Conservation (phyloP, 805 yeast genomes). For the Sugiyamaella lignohabitans region DNA sequence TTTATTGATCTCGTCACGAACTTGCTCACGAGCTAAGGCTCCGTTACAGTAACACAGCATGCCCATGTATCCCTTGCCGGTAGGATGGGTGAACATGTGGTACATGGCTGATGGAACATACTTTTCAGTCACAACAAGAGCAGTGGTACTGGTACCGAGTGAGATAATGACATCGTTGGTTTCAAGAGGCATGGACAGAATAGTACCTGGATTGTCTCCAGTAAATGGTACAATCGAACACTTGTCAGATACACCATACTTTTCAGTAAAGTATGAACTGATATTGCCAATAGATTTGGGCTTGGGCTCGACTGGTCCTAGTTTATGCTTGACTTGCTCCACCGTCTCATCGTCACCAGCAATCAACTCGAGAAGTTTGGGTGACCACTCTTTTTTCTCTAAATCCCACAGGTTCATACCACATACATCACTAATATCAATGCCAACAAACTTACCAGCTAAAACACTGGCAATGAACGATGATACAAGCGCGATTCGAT, state of each 20-base stretch:
- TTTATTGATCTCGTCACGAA: constrained; percentile 55
- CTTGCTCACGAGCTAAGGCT: constrained; percentile 72
- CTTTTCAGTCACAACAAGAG: constrained; percentile 68
- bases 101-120: constrained; percentile 75
- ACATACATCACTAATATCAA: constrained; percentile 85
- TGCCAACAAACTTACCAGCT: constrained; percentile 52
- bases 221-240: constrained; percentile 71
- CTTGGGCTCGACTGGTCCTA: constrained; percentile 46
- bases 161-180: constrained; percentile 75
- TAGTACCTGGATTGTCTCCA: constrained; percentile 88
- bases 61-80: constrained; percentile 78
- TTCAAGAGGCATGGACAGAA: constrained; percentile 69
- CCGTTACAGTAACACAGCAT: constrained; percentile 95
- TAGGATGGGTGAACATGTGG: constrained; percentile 83
- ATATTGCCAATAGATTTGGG: constrained; percentile 46
- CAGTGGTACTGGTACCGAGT: constrained; percentile 89
- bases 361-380: constrained; percentile 43
- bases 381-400: constrained; percentile 47
- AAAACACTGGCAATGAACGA: constrained; percentile 69
- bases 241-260: constrained; percentile 50
- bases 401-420: constrained; percentile 89
- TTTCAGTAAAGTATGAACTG: constrained; percentile 52
- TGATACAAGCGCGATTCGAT: constrained; percentile 66
- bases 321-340: constrained; percentile 30
- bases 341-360: constrained; percentile 17